These are phyloP conservation scores for Hyphopichia wangnamkhiaoensis DNA, from an alignment of 1,139 yeast species.

Conservation along the genomic window DNA sequence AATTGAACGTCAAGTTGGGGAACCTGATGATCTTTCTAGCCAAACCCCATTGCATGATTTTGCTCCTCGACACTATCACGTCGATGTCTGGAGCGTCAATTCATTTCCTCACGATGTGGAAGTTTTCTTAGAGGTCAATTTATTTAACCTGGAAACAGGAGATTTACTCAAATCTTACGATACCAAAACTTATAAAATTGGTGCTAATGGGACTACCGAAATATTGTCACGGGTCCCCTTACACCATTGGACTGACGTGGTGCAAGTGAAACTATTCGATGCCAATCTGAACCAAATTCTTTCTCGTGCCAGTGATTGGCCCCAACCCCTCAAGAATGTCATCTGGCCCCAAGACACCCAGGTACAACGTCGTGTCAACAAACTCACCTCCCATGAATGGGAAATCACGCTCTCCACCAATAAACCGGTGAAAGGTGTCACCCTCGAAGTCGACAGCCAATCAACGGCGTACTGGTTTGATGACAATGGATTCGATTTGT, in stretches of 20 bases:
- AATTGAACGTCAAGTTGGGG: conserved; percentile 2
- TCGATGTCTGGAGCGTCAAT: conserved; percentile 48
- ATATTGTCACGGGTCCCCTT: conserved; percentile 13
- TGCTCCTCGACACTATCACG: conserved; percentile 19
- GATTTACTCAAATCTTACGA: conserved; percentile 18
- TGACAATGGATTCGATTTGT: conserved; percentile 48
- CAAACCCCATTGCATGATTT: conserved; percentile 19
- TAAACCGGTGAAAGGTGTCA: conserved; percentile 45
- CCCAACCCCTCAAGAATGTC: conserved; percentile 53
- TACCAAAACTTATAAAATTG: conserved; percentile 10
- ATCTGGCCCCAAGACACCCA: conserved; percentile 20
- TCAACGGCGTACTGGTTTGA: conserved; percentile 14
- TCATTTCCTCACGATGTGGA: conserved; percentile 19
- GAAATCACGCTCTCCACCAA: conserved; percentile 22
- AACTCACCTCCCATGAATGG: conserved; percentile 11
- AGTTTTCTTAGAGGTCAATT: conserved; percentile 26
- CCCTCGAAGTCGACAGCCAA: conserved; percentile 20
- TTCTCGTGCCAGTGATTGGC: conserved; percentile 46
- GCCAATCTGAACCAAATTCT: conserved; percentile 10
- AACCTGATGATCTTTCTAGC: conserved; percentile 1
- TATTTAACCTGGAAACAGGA: conserved; percentile 32
- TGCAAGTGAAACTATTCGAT: conserved; percentile 21
- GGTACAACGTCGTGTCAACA: conserved; percentile 6
- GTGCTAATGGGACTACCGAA: conserved; percentile 36
- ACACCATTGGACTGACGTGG: conserved; percentile 8